Conservation (phyloP, 108 stramenopile species). For the Chaetoceros tenuissimus region DNA sequence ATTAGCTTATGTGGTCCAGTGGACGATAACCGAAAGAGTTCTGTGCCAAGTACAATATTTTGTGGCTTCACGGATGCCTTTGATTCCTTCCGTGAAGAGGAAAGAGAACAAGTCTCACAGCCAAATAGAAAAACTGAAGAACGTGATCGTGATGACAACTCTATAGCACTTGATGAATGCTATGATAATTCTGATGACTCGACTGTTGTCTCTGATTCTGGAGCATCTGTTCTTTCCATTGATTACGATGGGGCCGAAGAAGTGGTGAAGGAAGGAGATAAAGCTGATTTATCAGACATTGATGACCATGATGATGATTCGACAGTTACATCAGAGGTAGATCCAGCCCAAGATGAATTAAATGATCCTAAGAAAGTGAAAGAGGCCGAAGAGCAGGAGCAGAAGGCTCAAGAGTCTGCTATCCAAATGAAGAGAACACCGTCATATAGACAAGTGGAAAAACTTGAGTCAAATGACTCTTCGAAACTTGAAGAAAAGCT, state of each 20-base stretch:
- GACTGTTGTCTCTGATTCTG: neutral
- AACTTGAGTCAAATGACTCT: no score
- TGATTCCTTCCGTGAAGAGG: neutral
- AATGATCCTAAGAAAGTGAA: neutral
- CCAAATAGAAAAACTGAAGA: neutral
- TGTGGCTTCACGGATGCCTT: neutral
- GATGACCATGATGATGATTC: neutral
- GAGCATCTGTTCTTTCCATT: neutral
- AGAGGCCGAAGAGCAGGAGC: neutral
- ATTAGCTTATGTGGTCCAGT: no score
- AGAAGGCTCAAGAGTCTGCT: no score
- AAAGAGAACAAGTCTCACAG: neutral
- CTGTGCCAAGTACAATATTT: neutral
- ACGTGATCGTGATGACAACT: neutral
- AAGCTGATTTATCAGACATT: neutral
- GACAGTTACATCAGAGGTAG: neutral
- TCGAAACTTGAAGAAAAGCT: no score
- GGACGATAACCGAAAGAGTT: no score
- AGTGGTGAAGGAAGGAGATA: neutral
- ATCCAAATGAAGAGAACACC: no score
- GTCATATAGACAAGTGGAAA: no score
- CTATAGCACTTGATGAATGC: neutral
- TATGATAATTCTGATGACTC: neutral
- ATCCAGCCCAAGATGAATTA: neutral
- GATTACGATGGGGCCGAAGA: neutral